Evolutionary conservation across 2,329 filamentous ascomycete genomes (phyloP).

Genomic region (Ramularia collo-cygni): DNA sequence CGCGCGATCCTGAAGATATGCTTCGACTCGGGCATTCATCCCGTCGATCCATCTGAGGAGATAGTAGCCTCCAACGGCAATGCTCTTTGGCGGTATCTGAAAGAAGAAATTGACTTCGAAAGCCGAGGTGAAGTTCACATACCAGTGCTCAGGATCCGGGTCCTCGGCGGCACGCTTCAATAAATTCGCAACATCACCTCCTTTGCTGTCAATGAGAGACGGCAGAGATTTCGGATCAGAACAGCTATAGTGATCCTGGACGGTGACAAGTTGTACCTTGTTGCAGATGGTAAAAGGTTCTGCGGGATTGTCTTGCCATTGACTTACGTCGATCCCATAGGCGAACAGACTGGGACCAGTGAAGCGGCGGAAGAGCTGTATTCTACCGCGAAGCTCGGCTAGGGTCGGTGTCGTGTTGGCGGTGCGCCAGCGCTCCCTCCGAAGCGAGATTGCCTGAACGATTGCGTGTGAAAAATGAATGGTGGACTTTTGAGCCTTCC

Average conservation of each 20-base stretch:
- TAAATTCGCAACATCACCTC: constrained; percentile 33
- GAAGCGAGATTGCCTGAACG: constrained; percentile 16
- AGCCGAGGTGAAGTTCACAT: constrained; percentile 40
- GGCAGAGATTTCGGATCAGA: constrained; percentile 33
- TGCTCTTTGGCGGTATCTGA: constrained; percentile 30
- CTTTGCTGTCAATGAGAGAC: constrained; percentile 36
- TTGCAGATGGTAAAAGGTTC: constrained; percentile 34
- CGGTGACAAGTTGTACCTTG: constrained; percentile 32
- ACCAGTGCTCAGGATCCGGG: constrained; percentile 30
- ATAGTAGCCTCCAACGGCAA: constrained; percentile 41
- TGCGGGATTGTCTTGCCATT: constrained; percentile 31
- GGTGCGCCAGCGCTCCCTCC: constrained; percentile 28
- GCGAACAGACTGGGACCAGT: constrained; percentile 14
- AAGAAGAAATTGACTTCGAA: constrained; percentile 37
- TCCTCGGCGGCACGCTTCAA: constrained; percentile 31
- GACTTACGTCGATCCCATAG: constrained; percentile 29
- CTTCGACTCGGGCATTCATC: constrained; percentile 37
- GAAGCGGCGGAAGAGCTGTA: constrained; percentile 33
- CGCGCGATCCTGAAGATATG: constrained; percentile 24
- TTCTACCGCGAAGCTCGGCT: constrained; percentile 28
- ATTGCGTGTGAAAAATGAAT: constrained; percentile 36
- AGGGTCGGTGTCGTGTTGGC: constrained; percentile 28
- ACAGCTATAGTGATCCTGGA: constrained; percentile 46
- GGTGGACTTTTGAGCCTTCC: constrained; percentile 25
- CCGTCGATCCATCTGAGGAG: constrained; percentile 38